Evolutionary conservation across 106 monocot genomes (phyloP), one percentile per base, ranked within the genome.

Genomic region (Phalaenopsis equestris): DNA sequence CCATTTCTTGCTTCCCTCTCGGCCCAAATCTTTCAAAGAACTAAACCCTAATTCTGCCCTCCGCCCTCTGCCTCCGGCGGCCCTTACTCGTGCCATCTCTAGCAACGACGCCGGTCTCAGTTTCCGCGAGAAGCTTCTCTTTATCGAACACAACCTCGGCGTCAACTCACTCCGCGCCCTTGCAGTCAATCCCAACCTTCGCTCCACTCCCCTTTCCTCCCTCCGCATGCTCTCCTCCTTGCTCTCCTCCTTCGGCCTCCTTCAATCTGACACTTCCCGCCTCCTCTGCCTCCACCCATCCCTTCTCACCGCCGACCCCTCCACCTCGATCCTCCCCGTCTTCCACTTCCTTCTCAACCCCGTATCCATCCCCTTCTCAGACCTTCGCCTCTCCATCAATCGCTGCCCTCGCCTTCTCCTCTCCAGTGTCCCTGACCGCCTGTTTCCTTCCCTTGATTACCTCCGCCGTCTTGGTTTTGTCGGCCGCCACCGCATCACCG

Each of bases 361-460:
- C 64, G 87, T 56, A 56, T 86, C 49, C 81, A 57, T 91, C 84
- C 88, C 88, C 23, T 82, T 57, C 64, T 70, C 73, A 24, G 58
- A 79, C 19, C 42, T 93, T 47, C 87, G 87, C 81, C 41, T 19
- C 8, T 75, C 92, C 78, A 67, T 92, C 64, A 49, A 79, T 75
- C 87, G 90, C 56, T 92, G 92, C 72, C 92, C 95, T 47, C 87
- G 92, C 55, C 85, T 95, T 49, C 92, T 95, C 56, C 80, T 87
- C 65, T 86, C 87, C 80, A 79, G 78, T 75, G 92, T 95, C 61
- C 73, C 79, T 56, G 16, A 8, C 30, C 95, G 86, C 84, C 95
- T 92, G 64, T 77, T 1, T 3, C 95, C 92, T 18, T 58, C 95
- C 12, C 86, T 92, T 42, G 58, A 76, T 87, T 95, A 92, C 76